Percentiles rank a stretch among this genome's conserved stretches.
These are phyloP conservation scores for Rhodomyrtus psidioides DNA, from an alignment of 441 rosid species.

Conservation along the genomic window DNA sequence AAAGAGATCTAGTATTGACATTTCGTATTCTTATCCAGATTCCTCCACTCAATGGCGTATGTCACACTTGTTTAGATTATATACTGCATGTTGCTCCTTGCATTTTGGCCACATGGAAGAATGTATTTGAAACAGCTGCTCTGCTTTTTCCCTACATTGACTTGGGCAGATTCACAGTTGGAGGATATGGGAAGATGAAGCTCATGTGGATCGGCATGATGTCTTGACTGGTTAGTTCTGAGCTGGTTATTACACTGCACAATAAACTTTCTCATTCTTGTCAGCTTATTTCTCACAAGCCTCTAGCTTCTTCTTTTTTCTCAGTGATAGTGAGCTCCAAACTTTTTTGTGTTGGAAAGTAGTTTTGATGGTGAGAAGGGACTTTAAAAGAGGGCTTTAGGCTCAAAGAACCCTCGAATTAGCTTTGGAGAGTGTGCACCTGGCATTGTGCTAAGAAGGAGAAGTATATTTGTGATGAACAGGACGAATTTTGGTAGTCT, in stretches of 20 bases:
- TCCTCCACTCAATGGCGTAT: too few relatives aligned
- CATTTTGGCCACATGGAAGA: background rate
- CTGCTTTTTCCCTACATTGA: background rate
- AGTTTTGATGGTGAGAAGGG: background rate
- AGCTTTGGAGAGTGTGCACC: background rate
- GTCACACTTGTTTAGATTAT: too few relatives aligned
- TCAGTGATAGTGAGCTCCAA: background rate
- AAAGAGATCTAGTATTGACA: background rate
- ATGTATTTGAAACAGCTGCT: background rate
- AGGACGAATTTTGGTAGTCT: background rate
- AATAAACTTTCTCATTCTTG: background rate
- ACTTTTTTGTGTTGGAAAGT: background rate
- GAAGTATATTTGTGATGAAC: background rate
- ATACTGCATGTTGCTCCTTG: background rate
- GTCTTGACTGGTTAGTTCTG: constrained; percentile 44
- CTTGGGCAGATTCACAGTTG: constrained; percentile 73
- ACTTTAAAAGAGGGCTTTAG: background rate
- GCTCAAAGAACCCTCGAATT: background rate
- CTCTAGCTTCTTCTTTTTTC: background rate
- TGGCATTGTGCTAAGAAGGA: background rate
- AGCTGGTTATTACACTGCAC: background rate
- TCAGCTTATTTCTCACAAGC: background rate
- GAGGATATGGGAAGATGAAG: constrained; percentile 86
- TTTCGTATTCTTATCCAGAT: background rate
- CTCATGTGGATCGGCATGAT: constrained; percentile 56